phyloP scores from a whole-genome alignment of 345 rosid species.

The Isatis tinctoria region DNA sequence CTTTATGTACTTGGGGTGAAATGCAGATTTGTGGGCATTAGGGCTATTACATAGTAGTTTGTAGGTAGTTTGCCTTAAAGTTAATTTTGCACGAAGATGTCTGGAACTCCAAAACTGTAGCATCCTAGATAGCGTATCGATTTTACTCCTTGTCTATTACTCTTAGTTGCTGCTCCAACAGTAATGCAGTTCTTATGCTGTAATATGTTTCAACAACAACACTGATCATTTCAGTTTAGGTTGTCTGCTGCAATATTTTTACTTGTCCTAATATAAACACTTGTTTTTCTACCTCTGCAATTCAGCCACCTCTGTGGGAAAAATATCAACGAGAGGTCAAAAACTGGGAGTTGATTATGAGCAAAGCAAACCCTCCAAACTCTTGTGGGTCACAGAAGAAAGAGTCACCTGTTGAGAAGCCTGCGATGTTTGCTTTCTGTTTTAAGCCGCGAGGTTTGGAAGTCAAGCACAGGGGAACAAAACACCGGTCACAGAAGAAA shows the following conservation, averaged over 20 bases:
- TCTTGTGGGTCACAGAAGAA: constrained; percentile 53
- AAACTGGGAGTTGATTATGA: constrained; percentile 72
- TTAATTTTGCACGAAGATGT: background rate
- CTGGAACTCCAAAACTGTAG: background rate
- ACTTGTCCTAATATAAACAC: background rate
- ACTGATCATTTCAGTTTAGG: background rate
- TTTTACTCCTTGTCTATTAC: background rate
- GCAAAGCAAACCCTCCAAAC: constrained; percentile 37
- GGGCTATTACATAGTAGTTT: too few species aligned
- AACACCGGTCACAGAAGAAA: constrained; percentile 78
- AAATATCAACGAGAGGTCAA: constrained; percentile 71
- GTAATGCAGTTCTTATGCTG: background rate
- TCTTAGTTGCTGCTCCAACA: constrained; percentile 1
- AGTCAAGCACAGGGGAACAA: constrained; percentile 80
- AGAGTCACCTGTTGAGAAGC: constrained; percentile 58
- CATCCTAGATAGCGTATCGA: background rate
- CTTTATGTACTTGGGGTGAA: background rate
- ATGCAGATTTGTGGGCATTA: background rate
- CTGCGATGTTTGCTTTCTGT: constrained; percentile 94
- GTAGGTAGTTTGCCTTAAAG: background rate
- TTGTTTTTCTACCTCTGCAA: background rate
- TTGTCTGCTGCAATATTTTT: background rate
- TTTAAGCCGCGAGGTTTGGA: constrained; percentile 97
- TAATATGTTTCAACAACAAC: background rate
- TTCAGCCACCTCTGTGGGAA: constrained; percentile 93